A percentile compares a stretch with the other conserved stretches of the same genome.
Conservation (phyloP, 768 basidiomycete genomes). For the Serendipita indica region DNA sequence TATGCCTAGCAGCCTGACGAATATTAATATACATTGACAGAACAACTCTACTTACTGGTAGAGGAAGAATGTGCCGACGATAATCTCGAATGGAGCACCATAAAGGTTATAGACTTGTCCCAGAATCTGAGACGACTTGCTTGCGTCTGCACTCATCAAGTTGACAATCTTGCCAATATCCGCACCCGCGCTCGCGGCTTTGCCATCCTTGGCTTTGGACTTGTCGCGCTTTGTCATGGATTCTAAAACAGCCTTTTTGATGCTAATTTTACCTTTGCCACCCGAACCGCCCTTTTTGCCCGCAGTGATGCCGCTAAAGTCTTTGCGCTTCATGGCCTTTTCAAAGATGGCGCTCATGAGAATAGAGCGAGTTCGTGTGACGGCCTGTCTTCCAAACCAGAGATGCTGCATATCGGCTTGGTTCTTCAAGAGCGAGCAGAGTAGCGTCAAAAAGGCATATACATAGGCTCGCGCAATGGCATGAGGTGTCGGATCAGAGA, state of each 20-base stretch:
- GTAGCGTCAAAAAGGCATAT: constrained; percentile 63
- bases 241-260: constrained; percentile 3
- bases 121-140: not conserved
- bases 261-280: constrained; percentile 9
- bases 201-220: not conserved
- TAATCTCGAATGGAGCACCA: constrained; percentile 56
- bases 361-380: constrained; percentile 37
- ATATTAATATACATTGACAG: not conserved
- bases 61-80: constrained; percentile 57
- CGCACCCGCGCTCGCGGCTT: constrained; percentile 25
- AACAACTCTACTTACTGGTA: constrained; percentile 40
- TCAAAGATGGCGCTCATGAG: constrained; percentile 84
- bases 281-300: constrained; percentile 22
- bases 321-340: constrained; percentile 42
- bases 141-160: constrained; percentile 71
- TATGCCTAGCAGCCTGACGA: constrained; percentile 40
- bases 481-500: constrained; percentile 30
- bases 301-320: not conserved
- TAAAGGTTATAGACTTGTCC: constrained; percentile 12
- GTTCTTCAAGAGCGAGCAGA: constrained; percentile 39
- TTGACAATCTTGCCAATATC: constrained; percentile 85
- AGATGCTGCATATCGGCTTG: constrained; percentile 60
- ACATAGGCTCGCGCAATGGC: constrained; percentile 51
- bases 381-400: constrained; percentile 65
- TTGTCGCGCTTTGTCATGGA: not conserved